A percentile compares a stretch with the other conserved stretches of the same genome.
phyloP scores from a whole-genome alignment of 179 eudicot genomes.

The Pouteria campechiana region DNA sequence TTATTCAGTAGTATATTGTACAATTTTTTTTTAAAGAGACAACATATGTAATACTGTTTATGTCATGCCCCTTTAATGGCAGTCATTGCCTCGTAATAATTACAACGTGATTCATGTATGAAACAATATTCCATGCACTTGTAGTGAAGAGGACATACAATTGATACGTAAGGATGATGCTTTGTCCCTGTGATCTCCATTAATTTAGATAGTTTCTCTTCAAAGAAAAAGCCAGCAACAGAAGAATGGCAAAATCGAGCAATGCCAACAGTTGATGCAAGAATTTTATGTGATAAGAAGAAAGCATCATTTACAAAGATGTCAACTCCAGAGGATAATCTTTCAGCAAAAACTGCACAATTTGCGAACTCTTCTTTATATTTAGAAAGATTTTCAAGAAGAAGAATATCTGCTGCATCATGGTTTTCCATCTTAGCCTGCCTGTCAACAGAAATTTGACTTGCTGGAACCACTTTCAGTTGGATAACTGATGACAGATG shows the following conservation, averaged over 20 bases:
- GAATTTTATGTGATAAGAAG: conserved; percentile 63
- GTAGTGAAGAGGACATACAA: conserved; percentile 27
- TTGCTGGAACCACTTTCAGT: conserved; percentile 39
- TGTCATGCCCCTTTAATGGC: no score
- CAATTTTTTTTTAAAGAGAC: no score
- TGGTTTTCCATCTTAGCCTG: conserved; percentile 13
- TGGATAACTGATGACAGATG: conserved; percentile 46
- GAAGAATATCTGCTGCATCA: conserved; percentile 27
- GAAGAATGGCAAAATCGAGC: conserved; percentile 59
- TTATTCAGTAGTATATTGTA: no score
- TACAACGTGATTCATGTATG: no score
- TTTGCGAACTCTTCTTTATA: conserved; percentile 57
- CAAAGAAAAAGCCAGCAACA: conserved; percentile 78
- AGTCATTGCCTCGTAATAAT: no score
- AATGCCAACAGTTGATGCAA: conserved; percentile 84
- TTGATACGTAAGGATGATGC: conserved; percentile 40
- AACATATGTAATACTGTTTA: no score
- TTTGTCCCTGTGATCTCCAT: conserved; percentile 22
- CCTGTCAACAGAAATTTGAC: conserved; percentile 9
- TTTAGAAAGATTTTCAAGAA: conserved; percentile 47
- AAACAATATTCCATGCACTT: background rate
- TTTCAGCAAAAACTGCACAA: conserved; percentile 45
- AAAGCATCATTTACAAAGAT: conserved; percentile 79
- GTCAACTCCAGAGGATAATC: conserved; percentile 52
- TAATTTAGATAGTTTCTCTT: conserved; percentile 40